phyloP scores from a whole-genome alignment of 2,329 filamentous ascomycete genomes.

The Nothomitra cinnamomea region DNA sequence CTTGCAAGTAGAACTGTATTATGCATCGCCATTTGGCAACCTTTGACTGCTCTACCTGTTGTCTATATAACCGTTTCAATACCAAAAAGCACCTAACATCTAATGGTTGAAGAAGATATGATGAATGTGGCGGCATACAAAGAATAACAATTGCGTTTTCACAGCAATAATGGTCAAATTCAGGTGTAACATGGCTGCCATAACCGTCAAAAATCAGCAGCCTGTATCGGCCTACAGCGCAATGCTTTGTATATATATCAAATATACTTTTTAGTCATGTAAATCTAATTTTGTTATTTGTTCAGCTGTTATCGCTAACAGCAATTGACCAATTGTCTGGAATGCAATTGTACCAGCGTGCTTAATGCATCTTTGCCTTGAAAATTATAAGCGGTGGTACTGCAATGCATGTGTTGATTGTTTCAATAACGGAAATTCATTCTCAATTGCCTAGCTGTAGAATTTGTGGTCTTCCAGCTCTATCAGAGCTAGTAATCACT shows the following conservation, averaged over 20 bases:
- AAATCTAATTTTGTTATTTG: constrained; percentile 19
- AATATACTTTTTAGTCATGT: constrained; percentile 15
- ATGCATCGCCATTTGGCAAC: no score
- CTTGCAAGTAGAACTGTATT: no score
- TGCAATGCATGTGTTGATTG: constrained; percentile 6
- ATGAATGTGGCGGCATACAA: constrained; percentile 22
- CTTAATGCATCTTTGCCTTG: neutral
- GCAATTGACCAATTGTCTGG: constrained; percentile 1
- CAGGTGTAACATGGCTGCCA: no score
- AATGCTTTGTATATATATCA: neutral
- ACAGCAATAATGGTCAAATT: constrained; percentile 22
- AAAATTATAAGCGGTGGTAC: constrained; percentile 6
- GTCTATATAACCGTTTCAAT: no score
- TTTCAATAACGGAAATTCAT: constrained; percentile 11
- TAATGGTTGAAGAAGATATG: no score
- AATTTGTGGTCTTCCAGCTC: constrained; percentile 5
- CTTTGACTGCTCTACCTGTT: no score
- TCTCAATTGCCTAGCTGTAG: constrained; percentile 8
- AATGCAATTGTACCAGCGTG: neutral
- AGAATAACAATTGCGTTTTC: constrained; percentile 23
- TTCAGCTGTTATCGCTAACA: constrained; percentile 19
- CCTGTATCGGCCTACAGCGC: neutral
- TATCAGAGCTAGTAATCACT: constrained; percentile 4
- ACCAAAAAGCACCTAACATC: no score
- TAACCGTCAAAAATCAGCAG: constrained; percentile 1